phyloP scores from a whole-genome alignment of 768 basidiomycete genomes.

The Leccinellum luteum region DNA sequence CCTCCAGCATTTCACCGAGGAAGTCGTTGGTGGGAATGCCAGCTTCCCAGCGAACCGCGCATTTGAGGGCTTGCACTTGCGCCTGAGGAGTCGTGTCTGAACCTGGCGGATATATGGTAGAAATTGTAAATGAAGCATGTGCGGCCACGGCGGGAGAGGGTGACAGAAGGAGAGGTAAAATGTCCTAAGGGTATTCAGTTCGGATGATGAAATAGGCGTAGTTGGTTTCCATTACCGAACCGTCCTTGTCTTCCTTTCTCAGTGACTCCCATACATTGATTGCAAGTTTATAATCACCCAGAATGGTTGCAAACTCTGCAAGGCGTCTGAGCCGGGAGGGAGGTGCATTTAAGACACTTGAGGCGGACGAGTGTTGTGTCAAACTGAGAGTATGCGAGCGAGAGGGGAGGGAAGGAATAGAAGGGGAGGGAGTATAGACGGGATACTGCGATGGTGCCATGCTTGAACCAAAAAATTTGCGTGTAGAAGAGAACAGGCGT shows the following conservation, averaged over 20 bases:
- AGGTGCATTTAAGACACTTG: conserved; percentile 30
- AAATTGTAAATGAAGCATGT: conserved; percentile 62
- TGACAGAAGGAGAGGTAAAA: conserved; percentile 69
- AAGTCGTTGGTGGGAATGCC: conserved; percentile 62
- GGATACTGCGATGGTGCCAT: conserved; percentile 45
- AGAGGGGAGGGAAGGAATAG: conserved; percentile 32
- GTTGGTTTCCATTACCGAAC: conserved; percentile 54
- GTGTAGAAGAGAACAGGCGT: conserved; percentile 82
- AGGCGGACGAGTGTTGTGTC: conserved; percentile 27
- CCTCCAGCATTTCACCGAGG: conserved; percentile 54
- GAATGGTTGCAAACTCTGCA: conserved; percentile 91
- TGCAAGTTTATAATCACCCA: conserved; percentile 89
- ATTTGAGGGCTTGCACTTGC: conserved; percentile 65
- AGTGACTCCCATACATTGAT: conserved; percentile 80
- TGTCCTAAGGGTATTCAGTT: conserved; percentile 54
- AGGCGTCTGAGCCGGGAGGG: conserved; percentile 79
- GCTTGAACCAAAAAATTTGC: conserved; percentile 74
- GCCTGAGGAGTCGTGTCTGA: conserved; percentile 56
- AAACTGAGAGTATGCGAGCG: conserved; percentile 40
- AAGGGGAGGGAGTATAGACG: conserved; percentile 39
- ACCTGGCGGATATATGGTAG: conserved; percentile 41
- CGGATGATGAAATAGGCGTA: not conserved
- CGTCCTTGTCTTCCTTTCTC: conserved; percentile 83
- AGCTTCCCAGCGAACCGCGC: conserved; percentile 76
- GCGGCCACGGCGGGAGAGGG: conserved; percentile 60